A percentile compares a stretch with the other conserved stretches of the same genome.
Evolutionary conservation across 306 rosid genomes (phyloP).

Genomic region (Trifolium dubium): DNA sequence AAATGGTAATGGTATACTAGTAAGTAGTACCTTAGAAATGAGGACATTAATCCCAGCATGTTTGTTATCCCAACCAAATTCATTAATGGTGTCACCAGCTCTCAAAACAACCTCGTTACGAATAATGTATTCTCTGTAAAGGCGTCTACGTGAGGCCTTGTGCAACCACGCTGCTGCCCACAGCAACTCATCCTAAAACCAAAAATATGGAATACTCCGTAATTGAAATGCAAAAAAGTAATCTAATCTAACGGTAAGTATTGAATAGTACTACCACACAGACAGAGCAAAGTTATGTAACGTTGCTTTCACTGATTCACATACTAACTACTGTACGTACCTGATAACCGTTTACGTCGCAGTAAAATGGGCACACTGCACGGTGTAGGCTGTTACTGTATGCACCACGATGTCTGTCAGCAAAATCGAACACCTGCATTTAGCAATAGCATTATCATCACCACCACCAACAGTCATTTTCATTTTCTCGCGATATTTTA

Average conservation of each 20-base stretch:
- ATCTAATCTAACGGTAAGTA: constrained; percentile 48
- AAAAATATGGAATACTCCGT: too few species aligned
- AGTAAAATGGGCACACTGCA: constrained; percentile 95
- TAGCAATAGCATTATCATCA: constrained; percentile 8
- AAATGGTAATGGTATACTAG: too few species aligned
- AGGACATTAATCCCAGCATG: constrained; percentile 98
- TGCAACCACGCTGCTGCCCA: constrained; percentile 99
- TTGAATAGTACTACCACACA: not conserved
- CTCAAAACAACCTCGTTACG: constrained; percentile 83
- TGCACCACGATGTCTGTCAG: constrained; percentile 94
- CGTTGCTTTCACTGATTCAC: too few species aligned
- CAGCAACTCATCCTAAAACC: constrained; percentile 73
- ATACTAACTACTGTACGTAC: constrained; percentile 46
- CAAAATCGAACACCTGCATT: constrained; percentile 86
- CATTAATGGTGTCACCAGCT: constrained; percentile 95
- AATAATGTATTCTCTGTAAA: constrained; percentile 87
- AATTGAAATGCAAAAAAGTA: constrained; percentile 5
- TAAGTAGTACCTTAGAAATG: constrained; percentile 70
- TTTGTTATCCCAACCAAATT: constrained; percentile 99
- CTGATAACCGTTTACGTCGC: constrained; percentile 94
- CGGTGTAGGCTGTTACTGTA: constrained; percentile 77
- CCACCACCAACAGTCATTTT: constrained; percentile 52
- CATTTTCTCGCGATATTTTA: constrained; percentile 54
- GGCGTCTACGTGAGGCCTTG: constrained; percentile 89
- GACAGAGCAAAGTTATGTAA: too few species aligned